Conservation (phyloP, 2,329 filamentous ascomycete genomes). For the Colletotrichum salicis region DNA sequence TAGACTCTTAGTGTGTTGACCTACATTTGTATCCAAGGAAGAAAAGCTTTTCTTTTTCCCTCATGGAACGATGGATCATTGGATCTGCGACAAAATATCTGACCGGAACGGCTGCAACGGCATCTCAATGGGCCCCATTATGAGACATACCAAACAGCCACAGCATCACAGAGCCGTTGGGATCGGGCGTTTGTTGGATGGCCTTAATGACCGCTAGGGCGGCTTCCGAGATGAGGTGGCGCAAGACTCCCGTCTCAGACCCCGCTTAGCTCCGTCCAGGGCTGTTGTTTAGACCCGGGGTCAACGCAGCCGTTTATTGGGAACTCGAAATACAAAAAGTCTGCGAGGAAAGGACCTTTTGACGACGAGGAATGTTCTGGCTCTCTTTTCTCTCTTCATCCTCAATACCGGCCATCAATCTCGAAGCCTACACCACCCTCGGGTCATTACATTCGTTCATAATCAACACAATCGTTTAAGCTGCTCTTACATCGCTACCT, state of each 20-base stretch:
- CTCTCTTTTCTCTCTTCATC: neutral
- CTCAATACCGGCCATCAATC: neutral
- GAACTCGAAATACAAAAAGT: neutral
- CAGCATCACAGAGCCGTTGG: slow-evolving; percentile 25
- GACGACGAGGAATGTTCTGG: neutral
- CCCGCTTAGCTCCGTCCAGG: slow-evolving; percentile 4
- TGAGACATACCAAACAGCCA: slow-evolving; percentile 27
- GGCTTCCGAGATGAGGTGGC: slow-evolving; percentile 34
- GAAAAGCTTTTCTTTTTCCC: neutral
- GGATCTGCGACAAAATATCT: slow-evolving; percentile 11
- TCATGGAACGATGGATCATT: neutral
- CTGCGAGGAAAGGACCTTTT: neutral
- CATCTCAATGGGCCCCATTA: neutral
- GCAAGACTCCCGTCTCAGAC: slow-evolving; percentile 23
- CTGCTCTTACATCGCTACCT: neutral
- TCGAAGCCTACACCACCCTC: neutral
- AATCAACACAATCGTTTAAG: slow-evolving; percentile 3
- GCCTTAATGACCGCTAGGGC: slow-evolving; percentile 27
- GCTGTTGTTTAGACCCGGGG: neutral
- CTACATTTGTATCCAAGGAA: neutral
- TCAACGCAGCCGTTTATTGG: neutral
- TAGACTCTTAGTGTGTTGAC: neutral
- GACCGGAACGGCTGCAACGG: slow-evolving; percentile 4
- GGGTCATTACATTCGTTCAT: slow-evolving; percentile 18
- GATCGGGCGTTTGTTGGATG: neutral